Base-by-base conservation (phyloP, 2,329 filamentous ascomycete genomes). In the Xylaria sp. region DNA sequence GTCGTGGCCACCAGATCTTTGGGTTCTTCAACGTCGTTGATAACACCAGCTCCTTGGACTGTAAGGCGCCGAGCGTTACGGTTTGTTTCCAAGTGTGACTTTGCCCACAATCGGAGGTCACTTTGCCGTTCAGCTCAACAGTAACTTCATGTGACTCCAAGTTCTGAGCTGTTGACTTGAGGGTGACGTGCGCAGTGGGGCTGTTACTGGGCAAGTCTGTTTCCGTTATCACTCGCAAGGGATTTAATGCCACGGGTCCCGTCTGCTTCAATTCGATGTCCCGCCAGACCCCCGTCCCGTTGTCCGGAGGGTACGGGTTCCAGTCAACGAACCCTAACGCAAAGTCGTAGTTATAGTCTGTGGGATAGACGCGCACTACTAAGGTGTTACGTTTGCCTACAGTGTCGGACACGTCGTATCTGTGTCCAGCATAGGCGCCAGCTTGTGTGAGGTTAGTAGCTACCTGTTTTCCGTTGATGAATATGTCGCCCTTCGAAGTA, bases 221-320 rank as follows among this genome's bases (percentile, higher is more conserved):
- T 43, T 82, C 73, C 1, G 82, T 82, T 0, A 76, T 67, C 1
- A 87, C 76, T 7, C 82, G 78, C 21, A 84, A 66, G 0, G 81
- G 73, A 0, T 78, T 81, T 53, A 84, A 67, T 2, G 77, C 73
- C 1, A 86, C 79, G 0, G 82, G 71, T 0, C 86, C 86, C 0
- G 83, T 87, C 70, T 84, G 80, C 52, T 81, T 83, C 43, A 89
- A 57, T 35, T 81, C 79, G 1, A 89, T 77, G 43, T 88, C 77
- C 4, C 87, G 79, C 87, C 87, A 89, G 8, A 89, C 77, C 0
- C 87, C 87, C 0, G 85, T 87, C 2, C 86, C 86, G 49, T 88
- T 88, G 70, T 89, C 87, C 0, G 84, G 80, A 0, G 86, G 84
- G 57, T 83, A 82, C 0, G 85, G 85, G 57, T 88, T 88, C 86